Evolutionary conservation across 768 basidiomycete genomes (phyloP).

Genomic region (Coprinopsis sp.): DNA sequence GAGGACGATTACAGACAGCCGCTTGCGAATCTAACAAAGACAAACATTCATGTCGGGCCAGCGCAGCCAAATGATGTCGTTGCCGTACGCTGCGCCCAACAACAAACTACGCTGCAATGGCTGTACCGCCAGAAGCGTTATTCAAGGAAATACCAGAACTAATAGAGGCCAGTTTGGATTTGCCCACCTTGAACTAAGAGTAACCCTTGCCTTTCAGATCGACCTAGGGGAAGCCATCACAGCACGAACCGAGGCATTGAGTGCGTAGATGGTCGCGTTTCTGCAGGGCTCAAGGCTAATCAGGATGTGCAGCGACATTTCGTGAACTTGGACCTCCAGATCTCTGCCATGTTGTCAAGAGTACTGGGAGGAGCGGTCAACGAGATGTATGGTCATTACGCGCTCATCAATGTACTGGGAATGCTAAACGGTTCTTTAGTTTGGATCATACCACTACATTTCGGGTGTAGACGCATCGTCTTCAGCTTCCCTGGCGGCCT

Average conservation of each 20-base stretch:
- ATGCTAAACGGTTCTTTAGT: conserved; percentile 41
- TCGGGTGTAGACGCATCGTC: conserved; percentile 99
- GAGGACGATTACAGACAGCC: neutral
- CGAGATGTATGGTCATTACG: conserved; percentile 68
- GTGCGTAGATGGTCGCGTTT: conserved; percentile 44
- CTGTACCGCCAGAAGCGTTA: conserved; percentile 48
- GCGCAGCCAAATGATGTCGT: neutral
- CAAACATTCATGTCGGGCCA: neutral
- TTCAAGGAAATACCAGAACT: conserved; percentile 96
- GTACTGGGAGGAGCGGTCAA: conserved; percentile 73
- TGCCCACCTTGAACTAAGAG: too few relatives aligned
- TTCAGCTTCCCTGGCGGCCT: conserved; percentile 94
- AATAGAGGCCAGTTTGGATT: conserved; percentile 66
- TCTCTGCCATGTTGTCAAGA: conserved; percentile 93
- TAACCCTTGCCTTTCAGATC: conserved; percentile 60
- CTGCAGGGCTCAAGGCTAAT: conserved; percentile 12
- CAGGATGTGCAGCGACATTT: conserved; percentile 68
- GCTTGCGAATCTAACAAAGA: neutral
- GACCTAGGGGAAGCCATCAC: conserved; percentile 87
- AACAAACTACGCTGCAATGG: conserved; percentile 30
- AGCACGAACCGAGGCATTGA: conserved; percentile 86
- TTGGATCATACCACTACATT: conserved; percentile 95
- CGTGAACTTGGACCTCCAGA: conserved; percentile 97
- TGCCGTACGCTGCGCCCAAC: neutral
- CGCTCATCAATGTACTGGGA: conserved; percentile 4